Evolutionary conservation across 202 grass and related monocot species (phyloP).

Genomic region (Schoenoplectus tabernaemontani): DNA sequence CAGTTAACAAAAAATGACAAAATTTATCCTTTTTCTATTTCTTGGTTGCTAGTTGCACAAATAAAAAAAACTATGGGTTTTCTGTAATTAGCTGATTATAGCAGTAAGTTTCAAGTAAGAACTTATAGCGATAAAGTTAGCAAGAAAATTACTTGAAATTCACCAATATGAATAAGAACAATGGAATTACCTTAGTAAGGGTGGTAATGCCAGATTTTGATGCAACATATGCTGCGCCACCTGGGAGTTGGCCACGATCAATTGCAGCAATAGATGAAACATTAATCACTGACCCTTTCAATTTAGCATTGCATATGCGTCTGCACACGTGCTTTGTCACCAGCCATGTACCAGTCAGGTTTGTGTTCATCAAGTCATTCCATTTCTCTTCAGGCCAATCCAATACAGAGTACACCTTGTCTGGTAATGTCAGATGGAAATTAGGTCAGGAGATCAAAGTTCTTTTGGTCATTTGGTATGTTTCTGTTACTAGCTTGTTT

Average conservation of each 20-base stretch:
- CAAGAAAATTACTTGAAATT: background rate
- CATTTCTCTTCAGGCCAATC: conserved; percentile 36
- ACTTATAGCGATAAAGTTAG: background rate
- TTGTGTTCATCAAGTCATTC: conserved; percentile 30
- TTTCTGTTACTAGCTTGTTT: background rate
- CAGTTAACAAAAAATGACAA: background rate
- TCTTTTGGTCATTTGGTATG: background rate
- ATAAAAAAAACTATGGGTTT: background rate
- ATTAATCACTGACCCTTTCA: conserved; percentile 31
- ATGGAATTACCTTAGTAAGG: conserved; percentile 25
- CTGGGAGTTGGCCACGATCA: conserved; percentile 31
- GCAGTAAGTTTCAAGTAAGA: background rate
- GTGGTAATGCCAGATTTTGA: conserved; percentile 26
- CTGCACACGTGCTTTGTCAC: conserved; percentile 35
- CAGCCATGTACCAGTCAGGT: conserved; percentile 32
- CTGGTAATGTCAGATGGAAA: conserved; percentile 11
- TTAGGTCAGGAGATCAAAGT: background rate
- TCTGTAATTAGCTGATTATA: background rate
- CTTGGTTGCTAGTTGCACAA: background rate
- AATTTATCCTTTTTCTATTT: background rate
- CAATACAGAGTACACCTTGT: conserved; percentile 10
- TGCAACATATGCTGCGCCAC: conserved; percentile 26
- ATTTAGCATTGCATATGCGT: conserved; percentile 28
- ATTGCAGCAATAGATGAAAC: conserved; percentile 28
- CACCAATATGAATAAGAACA: background rate